Conservation (phyloP, 352 stramenopile species). For the Nothophytophthora sp. region DNA sequence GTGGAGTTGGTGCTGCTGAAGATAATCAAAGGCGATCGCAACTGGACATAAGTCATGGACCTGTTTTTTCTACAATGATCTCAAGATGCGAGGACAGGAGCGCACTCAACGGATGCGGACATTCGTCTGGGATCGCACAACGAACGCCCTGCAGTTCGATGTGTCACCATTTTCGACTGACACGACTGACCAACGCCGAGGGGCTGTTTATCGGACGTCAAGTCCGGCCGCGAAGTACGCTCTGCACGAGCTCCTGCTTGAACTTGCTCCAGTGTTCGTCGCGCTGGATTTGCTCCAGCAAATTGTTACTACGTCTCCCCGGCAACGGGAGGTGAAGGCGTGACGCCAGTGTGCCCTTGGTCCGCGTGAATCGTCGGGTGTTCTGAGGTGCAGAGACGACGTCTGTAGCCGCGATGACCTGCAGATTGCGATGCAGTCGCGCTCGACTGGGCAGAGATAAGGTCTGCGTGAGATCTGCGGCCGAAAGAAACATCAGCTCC, state of each 20-base stretch:
- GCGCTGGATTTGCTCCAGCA: conserved; percentile 25
- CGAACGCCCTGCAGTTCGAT: no score
- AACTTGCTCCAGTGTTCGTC: conserved; percentile 32
- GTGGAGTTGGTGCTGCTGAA: no score
- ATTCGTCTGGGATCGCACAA: no score
- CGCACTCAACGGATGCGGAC: no score
- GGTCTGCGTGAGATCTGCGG: conserved; percentile 30
- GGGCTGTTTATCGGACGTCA: no score
- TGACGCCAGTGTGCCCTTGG: neutral
- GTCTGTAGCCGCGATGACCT: conserved; percentile 12
- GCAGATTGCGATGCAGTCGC: conserved; percentile 41
- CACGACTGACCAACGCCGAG: no score
- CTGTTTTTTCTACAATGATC: no score
- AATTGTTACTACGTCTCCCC: conserved; percentile 16
- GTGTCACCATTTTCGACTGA: no score
- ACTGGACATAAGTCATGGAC: no score
- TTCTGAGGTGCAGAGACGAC: no score
- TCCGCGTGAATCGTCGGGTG: conserved; percentile 3
- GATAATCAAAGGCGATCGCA: no score
- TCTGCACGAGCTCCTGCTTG: conserved; percentile 35
- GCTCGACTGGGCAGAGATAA: conserved; percentile 40
- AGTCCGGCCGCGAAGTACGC: conserved; percentile 16
- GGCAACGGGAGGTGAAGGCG: neutral
- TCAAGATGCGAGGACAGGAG: no score
- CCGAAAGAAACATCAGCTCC: conserved; percentile 58